phyloP scores from a whole-genome alignment of 192 early-diverging fungal species.

The Piromyces finnis region DNA sequence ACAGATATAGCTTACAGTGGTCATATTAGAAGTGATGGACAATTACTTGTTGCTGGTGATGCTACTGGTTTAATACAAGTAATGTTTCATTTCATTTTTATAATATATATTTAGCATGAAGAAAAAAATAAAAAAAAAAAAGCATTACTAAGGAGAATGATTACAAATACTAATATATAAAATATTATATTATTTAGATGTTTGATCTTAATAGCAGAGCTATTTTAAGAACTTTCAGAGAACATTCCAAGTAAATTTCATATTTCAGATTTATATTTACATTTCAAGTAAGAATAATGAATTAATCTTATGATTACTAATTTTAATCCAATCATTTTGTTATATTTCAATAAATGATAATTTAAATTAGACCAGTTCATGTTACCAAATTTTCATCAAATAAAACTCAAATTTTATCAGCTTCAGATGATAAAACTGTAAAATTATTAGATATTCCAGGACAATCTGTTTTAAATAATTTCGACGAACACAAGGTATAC shows the following conservation, averaged over 20 bases:
- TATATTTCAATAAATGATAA: no score
- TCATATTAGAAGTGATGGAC: constrained; percentile 65
- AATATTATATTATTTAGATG: constrained; percentile 6
- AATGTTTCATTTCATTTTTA: constrained; percentile 24
- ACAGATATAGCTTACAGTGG: constrained; percentile 69
- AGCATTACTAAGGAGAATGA: no score
- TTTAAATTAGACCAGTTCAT: constrained; percentile 47
- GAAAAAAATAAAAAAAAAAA: no score
- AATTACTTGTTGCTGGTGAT: constrained; percentile 85
- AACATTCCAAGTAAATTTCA: constrained; percentile 30
- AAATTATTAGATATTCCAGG: constrained; percentile 86
- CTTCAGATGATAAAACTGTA: constrained; percentile 83
- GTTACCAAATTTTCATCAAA: constrained; percentile 62
- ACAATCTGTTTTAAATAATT: constrained; percentile 41
- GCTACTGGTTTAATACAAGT: constrained; percentile 71
- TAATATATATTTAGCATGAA: neutral
- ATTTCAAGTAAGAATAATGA: no score
- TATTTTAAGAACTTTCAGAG: constrained; percentile 32
- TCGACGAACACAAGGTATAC: constrained; percentile 50
- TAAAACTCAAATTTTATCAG: constrained; percentile 65
- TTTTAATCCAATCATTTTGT: no score
- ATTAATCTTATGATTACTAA: no score
- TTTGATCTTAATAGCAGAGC: constrained; percentile 30
- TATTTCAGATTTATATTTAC: no score
- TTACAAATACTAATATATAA: no score